These are phyloP conservation scores for Talaromyces ruber DNA, from an alignment of 495 filamentous ascomycete genomes.

Conservation along the genomic window DNA sequence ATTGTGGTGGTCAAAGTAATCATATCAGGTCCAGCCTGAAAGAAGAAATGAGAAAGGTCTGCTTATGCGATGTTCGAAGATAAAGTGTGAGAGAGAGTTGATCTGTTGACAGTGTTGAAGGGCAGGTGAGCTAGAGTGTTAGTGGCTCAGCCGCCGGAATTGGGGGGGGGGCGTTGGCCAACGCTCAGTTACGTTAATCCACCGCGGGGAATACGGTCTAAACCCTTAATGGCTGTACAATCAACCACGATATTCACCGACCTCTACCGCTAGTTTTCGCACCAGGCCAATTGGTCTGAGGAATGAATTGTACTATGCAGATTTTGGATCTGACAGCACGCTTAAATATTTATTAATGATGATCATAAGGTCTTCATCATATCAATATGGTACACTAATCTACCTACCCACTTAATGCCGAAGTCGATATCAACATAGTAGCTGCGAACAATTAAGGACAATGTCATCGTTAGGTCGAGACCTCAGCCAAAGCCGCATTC, in stretches of 20 bases:
- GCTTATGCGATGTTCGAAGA: neutral
- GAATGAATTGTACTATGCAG: too few relatives aligned
- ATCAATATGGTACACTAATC: neutral
- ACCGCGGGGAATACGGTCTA: neutral
- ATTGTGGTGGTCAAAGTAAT: too few relatives aligned
- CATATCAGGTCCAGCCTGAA: slow-evolving; percentile 1
- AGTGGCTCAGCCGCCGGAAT: neutral
- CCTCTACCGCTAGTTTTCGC: too few relatives aligned
- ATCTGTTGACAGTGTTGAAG: neutral
- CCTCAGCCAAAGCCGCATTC: neutral
- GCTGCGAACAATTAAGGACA: neutral
- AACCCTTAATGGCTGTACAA: neutral
- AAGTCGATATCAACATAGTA: neutral
- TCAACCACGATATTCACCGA: neutral
- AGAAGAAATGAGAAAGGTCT: neutral
- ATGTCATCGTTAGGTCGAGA: neutral
- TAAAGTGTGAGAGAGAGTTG: neutral
- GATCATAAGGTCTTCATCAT: neutral
- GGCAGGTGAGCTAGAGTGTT: neutral
- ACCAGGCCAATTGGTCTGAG: too few relatives aligned
- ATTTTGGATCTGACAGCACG: too few relatives aligned
- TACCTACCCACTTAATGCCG: neutral
- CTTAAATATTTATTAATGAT: neutral
- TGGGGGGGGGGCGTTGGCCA: neutral
- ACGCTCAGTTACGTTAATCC: neutral